Percentiles rank a stretch among this genome's conserved stretches.
These are phyloP conservation scores for Linum usitatissimum DNA, from an alignment of 345 rosid genomes.

Conservation along the genomic window DNA sequence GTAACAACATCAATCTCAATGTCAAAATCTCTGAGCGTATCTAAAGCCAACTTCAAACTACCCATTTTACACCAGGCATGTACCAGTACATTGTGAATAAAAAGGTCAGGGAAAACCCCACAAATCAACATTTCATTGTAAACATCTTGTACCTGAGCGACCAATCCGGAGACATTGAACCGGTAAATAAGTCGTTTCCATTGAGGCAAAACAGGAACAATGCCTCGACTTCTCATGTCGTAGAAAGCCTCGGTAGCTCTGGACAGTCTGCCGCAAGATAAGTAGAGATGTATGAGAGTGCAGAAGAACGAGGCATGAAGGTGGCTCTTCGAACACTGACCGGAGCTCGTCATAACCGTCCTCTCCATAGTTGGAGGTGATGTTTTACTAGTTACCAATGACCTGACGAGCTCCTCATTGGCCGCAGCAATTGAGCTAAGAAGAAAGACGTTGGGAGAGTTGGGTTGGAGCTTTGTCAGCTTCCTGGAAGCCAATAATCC, in stretches of 20 bases:
- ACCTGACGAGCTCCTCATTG: neutral
- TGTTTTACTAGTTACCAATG: neutral
- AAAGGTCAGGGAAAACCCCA: conserved; percentile 49
- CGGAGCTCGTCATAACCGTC: neutral
- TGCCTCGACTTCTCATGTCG: conserved; percentile 40
- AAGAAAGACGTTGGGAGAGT: neutral
- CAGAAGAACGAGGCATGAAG: conserved; percentile 53
- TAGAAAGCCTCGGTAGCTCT: conserved; percentile 47
- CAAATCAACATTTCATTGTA: conserved; percentile 57
- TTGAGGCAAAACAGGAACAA: conserved; percentile 34
- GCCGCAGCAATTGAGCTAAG: neutral
- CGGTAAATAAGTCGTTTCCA: conserved; percentile 56
- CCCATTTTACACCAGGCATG: conserved; percentile 79
- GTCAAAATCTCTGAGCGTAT: conserved; percentile 39
- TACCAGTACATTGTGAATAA: conserved; percentile 56
- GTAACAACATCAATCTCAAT: conserved; percentile 46
- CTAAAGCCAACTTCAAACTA: conserved; percentile 38
- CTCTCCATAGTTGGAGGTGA: neutral
- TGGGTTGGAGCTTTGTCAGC: neutral
- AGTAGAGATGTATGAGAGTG: conserved; percentile 58
- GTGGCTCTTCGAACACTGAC: conserved; percentile 6
- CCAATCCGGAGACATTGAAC: conserved; percentile 49
- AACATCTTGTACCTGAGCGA: conserved; percentile 54
- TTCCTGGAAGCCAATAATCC: neutral
- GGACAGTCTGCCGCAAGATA: conserved; percentile 49